Evolutionary conservation across 768 basidiomycete genomes (phyloP).

Genomic region (Galerina sulciceps): DNA sequence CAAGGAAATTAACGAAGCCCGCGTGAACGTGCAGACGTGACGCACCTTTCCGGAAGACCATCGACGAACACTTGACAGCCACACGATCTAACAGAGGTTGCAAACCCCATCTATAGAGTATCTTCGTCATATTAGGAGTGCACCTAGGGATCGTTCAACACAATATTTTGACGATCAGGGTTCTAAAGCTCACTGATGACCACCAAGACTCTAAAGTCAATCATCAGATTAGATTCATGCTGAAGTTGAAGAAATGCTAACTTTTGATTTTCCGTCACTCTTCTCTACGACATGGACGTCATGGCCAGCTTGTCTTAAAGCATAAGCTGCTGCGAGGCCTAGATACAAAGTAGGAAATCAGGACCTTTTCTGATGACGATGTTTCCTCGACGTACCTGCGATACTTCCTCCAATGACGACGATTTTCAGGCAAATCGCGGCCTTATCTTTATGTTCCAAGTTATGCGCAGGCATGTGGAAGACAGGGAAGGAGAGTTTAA

Average conservation of each 20-base stretch:
- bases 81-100: constrained; percentile 44
- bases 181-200: constrained; percentile 6
- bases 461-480: constrained; percentile 9
- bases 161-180: not conserved
- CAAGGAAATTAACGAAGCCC: not conserved
- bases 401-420: constrained; percentile 47
- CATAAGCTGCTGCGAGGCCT: constrained; percentile 16
- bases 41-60: constrained; percentile 20
- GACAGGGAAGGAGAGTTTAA: not conserved
- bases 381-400: constrained; percentile 27
- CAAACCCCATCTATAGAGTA: constrained; percentile 59
- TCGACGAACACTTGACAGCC: constrained; percentile 34
- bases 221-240: not conserved
- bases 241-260: not conserved
- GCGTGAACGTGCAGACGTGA: not conserved
- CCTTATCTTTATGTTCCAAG: constrained; percentile 10
- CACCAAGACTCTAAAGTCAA: constrained; percentile 8
- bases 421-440: constrained; percentile 20
- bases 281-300: constrained; percentile 57
- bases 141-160: constrained; percentile 22
- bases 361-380: not conserved
- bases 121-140: constrained; percentile 60
- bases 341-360: not conserved
- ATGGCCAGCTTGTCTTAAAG: constrained; percentile 42
- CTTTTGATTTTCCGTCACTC: constrained; percentile 17